These are phyloP conservation scores for Neoboletus brunneissimus DNA, from an alignment of 768 basidiomycete genomes.

Conservation along the genomic window DNA sequence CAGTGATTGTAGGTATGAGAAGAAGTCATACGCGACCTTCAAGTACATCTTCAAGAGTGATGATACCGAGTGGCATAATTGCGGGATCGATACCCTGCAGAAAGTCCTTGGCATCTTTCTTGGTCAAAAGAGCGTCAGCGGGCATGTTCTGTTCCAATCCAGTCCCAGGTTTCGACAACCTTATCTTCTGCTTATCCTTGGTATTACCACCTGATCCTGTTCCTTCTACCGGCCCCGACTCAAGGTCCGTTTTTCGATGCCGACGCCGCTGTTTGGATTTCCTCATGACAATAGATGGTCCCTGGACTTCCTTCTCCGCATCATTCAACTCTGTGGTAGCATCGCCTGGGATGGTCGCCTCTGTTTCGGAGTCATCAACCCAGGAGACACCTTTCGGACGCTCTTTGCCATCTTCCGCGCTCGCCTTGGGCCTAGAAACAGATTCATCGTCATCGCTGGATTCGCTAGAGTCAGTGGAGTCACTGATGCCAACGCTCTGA, in stretches of 20 bases:
- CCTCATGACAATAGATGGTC: constrained; percentile 6
- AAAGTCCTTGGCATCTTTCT: constrained; percentile 79
- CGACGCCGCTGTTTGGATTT: constrained; percentile 15
- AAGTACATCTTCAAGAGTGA: constrained; percentile 89
- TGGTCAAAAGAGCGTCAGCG: constrained; percentile 79
- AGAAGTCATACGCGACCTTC: constrained; percentile 53
- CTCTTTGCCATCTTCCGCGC: constrained; percentile 17
- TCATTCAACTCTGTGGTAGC: constrained; percentile 20
- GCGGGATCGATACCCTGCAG: constrained; percentile 79
- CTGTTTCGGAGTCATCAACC: constrained; percentile 35
- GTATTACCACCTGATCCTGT: constrained; percentile 13
- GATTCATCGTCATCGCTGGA: constrained; percentile 43
- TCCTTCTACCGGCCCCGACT: constrained; percentile 20
- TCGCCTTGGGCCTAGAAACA: constrained; percentile 18
- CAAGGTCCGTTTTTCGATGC: constrained; percentile 22
- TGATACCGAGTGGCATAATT: constrained; percentile 84
- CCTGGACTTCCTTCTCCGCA: constrained; percentile 13
- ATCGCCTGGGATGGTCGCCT: constrained; percentile 29
- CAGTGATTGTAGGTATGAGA: neutral
- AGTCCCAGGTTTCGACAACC: constrained; percentile 35
- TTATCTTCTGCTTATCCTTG: constrained; percentile 27
- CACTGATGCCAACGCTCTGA: constrained; percentile 70
- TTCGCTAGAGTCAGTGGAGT: constrained; percentile 52
- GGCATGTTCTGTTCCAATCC: constrained; percentile 81
- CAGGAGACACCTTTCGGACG: constrained; percentile 29